Percentiles rank a stretch among this genome's conserved stretches.
These are phyloP conservation scores for Monosporascus sp. DNA, from an alignment of 2,329 filamentous ascomycete genomes.

Conservation along the genomic window DNA sequence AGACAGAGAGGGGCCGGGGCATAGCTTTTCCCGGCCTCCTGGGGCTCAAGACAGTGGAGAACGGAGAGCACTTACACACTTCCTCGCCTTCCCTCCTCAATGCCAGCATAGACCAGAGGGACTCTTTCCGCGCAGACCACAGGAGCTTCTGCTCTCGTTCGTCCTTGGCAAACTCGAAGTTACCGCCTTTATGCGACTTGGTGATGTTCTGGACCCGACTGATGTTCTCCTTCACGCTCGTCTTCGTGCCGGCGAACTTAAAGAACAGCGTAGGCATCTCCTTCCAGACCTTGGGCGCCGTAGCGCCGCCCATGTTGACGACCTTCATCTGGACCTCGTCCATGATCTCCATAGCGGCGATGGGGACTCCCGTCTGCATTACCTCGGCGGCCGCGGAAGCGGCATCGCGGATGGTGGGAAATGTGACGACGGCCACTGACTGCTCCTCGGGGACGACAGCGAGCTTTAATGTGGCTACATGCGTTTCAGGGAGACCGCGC, in stretches of 20 bases:
- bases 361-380: constrained; percentile 68
- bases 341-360: constrained; percentile 81
- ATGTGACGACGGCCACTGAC: constrained; percentile 74
- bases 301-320: constrained; percentile 68
- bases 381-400: constrained; percentile 68
- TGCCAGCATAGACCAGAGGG: constrained; percentile 77
- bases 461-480: constrained; percentile 68
- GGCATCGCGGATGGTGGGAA: constrained; percentile 71
- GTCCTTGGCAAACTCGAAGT: constrained; percentile 72
- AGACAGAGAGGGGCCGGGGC: too few relatives aligned
- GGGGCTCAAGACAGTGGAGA: constrained; percentile 13
- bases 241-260: constrained; percentile 77
- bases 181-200: constrained; percentile 55
- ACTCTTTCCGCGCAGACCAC: constrained; percentile 78
- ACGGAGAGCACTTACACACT: constrained; percentile 59
- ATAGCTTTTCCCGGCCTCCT: too few relatives aligned
- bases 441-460: constrained; percentile 70
- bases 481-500: neutral
- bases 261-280: constrained; percentile 76
- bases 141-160: constrained; percentile 66
- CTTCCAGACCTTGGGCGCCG: constrained; percentile 63
- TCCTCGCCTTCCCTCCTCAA: constrained; percentile 60
- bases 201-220: constrained; percentile 62
- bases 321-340: constrained; percentile 84
- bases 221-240: constrained; percentile 74